phyloP scores from a whole-genome alignment of 768 basidiomycete genomes.

The Podaxis sp. region DNA sequence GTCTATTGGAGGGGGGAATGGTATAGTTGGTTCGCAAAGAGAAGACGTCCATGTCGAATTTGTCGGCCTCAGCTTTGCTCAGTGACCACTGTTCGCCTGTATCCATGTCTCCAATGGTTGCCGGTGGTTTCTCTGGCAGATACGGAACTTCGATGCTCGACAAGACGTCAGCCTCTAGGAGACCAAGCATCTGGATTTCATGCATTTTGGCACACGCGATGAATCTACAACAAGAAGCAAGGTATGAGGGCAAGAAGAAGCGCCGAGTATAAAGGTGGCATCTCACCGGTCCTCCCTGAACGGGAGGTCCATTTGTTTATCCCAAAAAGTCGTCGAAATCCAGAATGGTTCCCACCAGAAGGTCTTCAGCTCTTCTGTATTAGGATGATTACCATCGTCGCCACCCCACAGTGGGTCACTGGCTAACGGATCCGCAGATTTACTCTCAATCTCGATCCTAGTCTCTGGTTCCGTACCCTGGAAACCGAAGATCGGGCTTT shows the following conservation, averaged over 20 bases:
- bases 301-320: slow-evolving; percentile 81
- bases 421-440: slow-evolving; percentile 56
- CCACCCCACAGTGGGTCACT: slow-evolving; percentile 78
- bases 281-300: slow-evolving; percentile 70
- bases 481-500: slow-evolving; percentile 92
- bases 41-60: slow-evolving; percentile 73
- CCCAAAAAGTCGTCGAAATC: slow-evolving; percentile 81
- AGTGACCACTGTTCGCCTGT: slow-evolving; percentile 32
- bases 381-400: slow-evolving; percentile 39
- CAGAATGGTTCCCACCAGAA: slow-evolving; percentile 92
- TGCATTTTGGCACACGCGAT: slow-evolving; percentile 95
- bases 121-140: slow-evolving; percentile 43
- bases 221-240: slow-evolving; percentile 49
- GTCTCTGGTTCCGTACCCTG: slow-evolving; percentile 56
- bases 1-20: slow-evolving; percentile 19
- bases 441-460: slow-evolving; percentile 41
- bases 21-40: slow-evolving; percentile 36
- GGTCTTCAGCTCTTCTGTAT: slow-evolving; percentile 21
- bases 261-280: background rate
- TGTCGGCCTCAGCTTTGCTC: slow-evolving; percentile 57
- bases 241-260: background rate
- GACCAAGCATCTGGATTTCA: slow-evolving; percentile 91
- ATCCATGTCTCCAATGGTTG: slow-evolving; percentile 12
- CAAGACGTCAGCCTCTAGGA: slow-evolving; percentile 87
- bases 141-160: slow-evolving; percentile 87